Conservation (phyloP, 225 moss, liverwort and hornwort genomes). For the Ulota crispa region DNA sequence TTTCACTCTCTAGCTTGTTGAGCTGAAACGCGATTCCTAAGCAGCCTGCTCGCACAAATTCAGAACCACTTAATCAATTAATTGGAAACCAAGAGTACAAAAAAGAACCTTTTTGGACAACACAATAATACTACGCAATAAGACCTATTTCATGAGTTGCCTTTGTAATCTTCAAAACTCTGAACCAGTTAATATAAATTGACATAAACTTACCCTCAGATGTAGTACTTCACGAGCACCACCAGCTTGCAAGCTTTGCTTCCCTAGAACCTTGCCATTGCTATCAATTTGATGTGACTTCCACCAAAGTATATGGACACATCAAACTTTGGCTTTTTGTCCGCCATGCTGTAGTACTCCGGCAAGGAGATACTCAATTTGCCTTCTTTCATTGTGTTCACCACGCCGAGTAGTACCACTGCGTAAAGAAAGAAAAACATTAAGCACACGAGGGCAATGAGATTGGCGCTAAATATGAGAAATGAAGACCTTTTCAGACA, state of each 20-base stretch:
- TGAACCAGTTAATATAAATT: no score
- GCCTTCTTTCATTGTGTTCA: no score
- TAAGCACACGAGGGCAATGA: background rate
- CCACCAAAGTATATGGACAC: no score
- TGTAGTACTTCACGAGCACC: no score
- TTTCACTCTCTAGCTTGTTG: conserved; percentile 99
- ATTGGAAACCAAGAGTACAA: background rate
- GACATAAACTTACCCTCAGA: no score
- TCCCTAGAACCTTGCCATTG: no score
- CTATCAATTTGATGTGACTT: no score
- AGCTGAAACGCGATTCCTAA: conserved; percentile 95
- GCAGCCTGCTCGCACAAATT: conserved; percentile 54
- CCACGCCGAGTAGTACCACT: background rate
- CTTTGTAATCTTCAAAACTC: background rate
- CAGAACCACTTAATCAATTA: conserved; percentile 1
- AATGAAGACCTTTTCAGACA: conserved; percentile 80
- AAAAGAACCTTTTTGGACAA: background rate
- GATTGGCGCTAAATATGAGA: background rate
- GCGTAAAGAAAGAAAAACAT: background rate
- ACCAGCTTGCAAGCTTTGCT: no score
- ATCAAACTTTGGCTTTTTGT: no score
- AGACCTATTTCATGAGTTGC: background rate
- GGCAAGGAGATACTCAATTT: no score
- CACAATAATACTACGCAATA: background rate
- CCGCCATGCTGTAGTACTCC: no score